A percentile compares a stretch with the other conserved stretches of the same genome.
phyloP scores from a whole-genome alignment of 768 basidiomycete species.

The Xanthoconium purpureum region DNA sequence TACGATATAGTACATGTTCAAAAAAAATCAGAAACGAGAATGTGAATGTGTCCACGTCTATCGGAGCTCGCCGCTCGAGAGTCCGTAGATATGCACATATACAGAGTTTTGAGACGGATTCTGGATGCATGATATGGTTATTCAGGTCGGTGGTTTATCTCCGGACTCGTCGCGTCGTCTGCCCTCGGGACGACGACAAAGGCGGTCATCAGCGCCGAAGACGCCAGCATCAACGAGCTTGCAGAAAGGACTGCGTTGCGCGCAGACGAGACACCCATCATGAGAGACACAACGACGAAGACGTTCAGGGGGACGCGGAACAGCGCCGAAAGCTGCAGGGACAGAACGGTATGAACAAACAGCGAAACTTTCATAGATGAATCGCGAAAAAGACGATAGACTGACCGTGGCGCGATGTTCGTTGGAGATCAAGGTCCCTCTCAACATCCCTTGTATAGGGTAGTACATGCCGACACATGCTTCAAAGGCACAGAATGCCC shows the following conservation, averaged over 20 bases:
- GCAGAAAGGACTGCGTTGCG: slow-evolving; percentile 58
- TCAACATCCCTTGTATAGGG: slow-evolving; percentile 72
- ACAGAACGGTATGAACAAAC: neutral
- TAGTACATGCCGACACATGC: slow-evolving; percentile 80
- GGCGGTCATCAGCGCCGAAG: slow-evolving; percentile 59
- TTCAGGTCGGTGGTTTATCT: slow-evolving; percentile 19
- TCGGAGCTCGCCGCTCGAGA: too few species aligned
- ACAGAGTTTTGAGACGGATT: neutral
- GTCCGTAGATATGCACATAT: too few species aligned
- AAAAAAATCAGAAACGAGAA: too few species aligned
- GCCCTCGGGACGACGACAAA: slow-evolving; percentile 41
- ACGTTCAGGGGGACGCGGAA: slow-evolving; percentile 75
- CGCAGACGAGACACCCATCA: slow-evolving; percentile 67
- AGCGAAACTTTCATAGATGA: neutral
- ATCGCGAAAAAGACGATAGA: neutral
- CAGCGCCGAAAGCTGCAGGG: slow-evolving; percentile 55
- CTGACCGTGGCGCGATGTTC: slow-evolving; percentile 73
- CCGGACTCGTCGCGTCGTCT: slow-evolving; percentile 21
- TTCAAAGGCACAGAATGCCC: slow-evolving; percentile 73
- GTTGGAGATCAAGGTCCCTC: slow-evolving; percentile 62
- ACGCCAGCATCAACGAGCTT: slow-evolving; percentile 52
- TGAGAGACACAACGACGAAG: slow-evolving; percentile 66
- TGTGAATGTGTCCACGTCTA: too few species aligned
- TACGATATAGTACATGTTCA: neutral
- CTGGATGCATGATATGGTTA: neutral